Evolutionary conservation across 345 rosid species (phyloP).

Genomic region (Combretum micranthum): DNA sequence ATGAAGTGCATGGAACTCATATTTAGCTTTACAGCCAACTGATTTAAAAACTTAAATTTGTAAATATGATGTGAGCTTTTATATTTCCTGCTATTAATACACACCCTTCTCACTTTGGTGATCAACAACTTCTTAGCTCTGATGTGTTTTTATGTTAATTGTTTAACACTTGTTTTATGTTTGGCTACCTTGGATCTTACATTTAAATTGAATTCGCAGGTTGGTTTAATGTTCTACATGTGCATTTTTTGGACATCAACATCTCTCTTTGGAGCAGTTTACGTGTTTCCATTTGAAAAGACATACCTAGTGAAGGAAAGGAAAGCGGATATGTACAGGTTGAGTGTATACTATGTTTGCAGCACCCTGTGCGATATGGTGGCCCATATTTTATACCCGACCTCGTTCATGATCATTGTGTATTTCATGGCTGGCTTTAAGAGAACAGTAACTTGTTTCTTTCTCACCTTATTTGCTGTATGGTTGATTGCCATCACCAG

Average conservation of each 20-base stretch:
- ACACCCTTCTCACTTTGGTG: no score
- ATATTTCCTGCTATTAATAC: no score
- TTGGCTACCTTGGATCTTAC: background rate
- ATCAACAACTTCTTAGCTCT: no score
- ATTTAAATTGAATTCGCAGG: slow-evolving; percentile 27
- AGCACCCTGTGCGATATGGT: slow-evolving; percentile 93
- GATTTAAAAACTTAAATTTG: background rate
- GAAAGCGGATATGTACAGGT: slow-evolving; percentile 93
- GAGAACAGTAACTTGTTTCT: slow-evolving; percentile 83
- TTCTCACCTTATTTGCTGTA: slow-evolving; percentile 57
- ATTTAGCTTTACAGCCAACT: background rate
- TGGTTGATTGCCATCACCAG: slow-evolving; percentile 74
- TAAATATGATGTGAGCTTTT: no score
- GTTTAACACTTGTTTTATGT: background rate
- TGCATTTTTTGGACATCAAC: slow-evolving; percentile 99
- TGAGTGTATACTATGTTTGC: slow-evolving; percentile 81
- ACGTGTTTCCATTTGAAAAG: slow-evolving; percentile 92
- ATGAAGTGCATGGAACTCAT: background rate
- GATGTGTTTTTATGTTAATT: no score
- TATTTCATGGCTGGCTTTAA: slow-evolving; percentile 96
- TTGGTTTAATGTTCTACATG: slow-evolving; percentile 86
- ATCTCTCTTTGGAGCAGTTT: slow-evolving; percentile 85
- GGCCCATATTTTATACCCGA: slow-evolving; percentile 85
- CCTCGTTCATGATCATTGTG: slow-evolving; percentile 70
- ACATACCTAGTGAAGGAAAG: slow-evolving; percentile 83